A percentile compares a stretch with the other conserved stretches of the same genome.
phyloP scores from a whole-genome alignment of 768 basidiomycete species.

The Hysterangium stoloniferum region DNA sequence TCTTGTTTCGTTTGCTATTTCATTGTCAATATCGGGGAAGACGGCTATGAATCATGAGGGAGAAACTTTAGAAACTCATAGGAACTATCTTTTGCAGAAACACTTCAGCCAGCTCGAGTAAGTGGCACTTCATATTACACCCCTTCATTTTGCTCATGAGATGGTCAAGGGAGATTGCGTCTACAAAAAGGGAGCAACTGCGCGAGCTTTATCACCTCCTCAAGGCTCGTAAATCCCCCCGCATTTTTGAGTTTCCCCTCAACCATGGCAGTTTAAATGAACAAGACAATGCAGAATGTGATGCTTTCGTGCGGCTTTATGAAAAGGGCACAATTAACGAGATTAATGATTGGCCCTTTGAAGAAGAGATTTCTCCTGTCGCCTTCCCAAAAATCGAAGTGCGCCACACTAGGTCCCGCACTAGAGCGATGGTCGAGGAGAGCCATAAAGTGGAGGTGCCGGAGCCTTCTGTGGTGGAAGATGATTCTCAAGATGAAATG shows the following conservation, averaged over 20 bases:
- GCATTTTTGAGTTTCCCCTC: not conserved
- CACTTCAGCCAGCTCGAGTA: constrained; percentile 8
- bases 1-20: not conserved
- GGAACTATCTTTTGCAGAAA: constrained; percentile 2
- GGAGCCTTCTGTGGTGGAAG: not conserved
- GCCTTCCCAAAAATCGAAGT: not conserved
- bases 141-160: not conserved
- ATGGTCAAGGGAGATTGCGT: not conserved
- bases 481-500: not conserved
- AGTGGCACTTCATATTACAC: not conserved
- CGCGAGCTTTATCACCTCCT: constrained; percentile 8
- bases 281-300: constrained; percentile 6
- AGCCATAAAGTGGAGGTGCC: not conserved
- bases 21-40: not conserved
- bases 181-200: not conserved
- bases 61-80: constrained; percentile 5
- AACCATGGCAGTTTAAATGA: not conserved
- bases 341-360: constrained; percentile 5
- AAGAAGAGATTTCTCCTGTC: constrained; percentile 5
- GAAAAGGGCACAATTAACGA: constrained; percentile 4
- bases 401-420: not conserved
- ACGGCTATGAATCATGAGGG: constrained; percentile 4
- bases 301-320: constrained; percentile 5
- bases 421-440: not conserved
- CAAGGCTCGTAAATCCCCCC: constrained; percentile 2